Base-by-base conservation (phyloP, 495 filamentous ascomycete genomes). In the Astrocystis sublimbata region DNA sequence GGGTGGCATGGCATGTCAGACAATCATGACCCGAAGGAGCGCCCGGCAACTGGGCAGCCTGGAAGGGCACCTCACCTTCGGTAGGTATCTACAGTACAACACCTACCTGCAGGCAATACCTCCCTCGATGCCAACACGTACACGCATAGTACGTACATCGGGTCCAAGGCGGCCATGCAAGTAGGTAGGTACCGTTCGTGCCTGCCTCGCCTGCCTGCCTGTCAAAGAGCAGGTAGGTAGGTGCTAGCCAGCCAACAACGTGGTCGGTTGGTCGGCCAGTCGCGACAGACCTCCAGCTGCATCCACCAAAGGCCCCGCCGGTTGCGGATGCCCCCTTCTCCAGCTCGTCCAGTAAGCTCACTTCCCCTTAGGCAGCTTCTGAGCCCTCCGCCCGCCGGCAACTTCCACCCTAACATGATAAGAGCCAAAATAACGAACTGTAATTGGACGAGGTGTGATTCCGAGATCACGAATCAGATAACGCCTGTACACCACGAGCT, bases 381-480 rank as follows among this genome's bases (percentile, higher is more conserved):
- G n/a, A 38, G 42, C 58, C 28, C 26, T 55, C 30, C 50, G 23
- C 17, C 28, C 6, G 8, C 45, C 26, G 38, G 45, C 13, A 17
- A 41, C 45, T 33, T 58, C 33, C 53, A 50, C 43, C 31, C 35
- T 38, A 42, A 26, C 17, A 3, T 21, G 15, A 15, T 30, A 13
- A 42, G 41, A n/a, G n/a, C n/a, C n/a, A n/a, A 38, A 54, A 33
- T 12, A 12, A 30, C 40, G 41, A 41, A 10, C 23, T 8, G 30
- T 42, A 49, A 47, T 47, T 56, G 60, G 50, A 40, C 31, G n/a
- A n/a, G 36, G 42, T 35, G 33, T 35, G 47, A 21, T n/a, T 38
- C 21, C n/a, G 36, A 50, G 26, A 60, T 67, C 75, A 71, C 78
- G 76, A 81, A 81, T 81, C 61, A 68, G 70, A 76, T 63, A 62